Conservation (phyloP, 2,329 filamentous ascomycete genomes). For the Cordyceps tenuipes region DNA sequence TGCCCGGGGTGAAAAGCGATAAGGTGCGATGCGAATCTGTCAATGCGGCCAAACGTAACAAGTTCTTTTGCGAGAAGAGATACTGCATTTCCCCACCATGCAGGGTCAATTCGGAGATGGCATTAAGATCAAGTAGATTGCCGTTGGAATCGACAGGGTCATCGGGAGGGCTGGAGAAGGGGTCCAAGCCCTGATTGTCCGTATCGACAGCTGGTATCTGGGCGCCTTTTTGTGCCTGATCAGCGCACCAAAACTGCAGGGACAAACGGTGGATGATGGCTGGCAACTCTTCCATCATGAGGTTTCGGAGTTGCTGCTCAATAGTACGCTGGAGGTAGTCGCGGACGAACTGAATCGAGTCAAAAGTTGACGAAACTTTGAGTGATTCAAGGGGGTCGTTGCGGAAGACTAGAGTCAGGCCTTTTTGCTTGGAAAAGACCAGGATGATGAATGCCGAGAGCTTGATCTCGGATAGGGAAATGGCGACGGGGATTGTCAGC, state of each 20-base stretch:
- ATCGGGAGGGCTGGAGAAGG: conserved; percentile 70
- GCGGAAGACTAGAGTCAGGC: conserved; percentile 89
- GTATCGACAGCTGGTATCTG: conserved; percentile 39
- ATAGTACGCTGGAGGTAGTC: conserved; percentile 96
- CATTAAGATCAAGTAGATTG: conserved; percentile 64
- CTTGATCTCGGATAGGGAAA: conserved; percentile 91
- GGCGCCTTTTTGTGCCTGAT: conserved; percentile 51
- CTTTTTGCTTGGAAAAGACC: conserved; percentile 96
- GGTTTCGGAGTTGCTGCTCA: conserved; percentile 78
- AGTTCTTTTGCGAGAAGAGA: conserved; percentile 90
- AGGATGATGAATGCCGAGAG: conserved; percentile 95
- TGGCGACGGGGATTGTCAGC: conserved; percentile 93
- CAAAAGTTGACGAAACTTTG: conserved; percentile 97
- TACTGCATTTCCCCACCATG: conserved; percentile 80
- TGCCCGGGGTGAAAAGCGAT: conserved; percentile 85
- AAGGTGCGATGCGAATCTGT: conserved; percentile 85
- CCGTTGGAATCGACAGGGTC: conserved; percentile 77
- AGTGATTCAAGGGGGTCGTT: conserved; percentile 97
- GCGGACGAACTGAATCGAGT: conserved; percentile 96
- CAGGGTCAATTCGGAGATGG: conserved; percentile 68
- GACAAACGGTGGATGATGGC: conserved; percentile 94
- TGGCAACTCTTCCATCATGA: conserved; percentile 97
- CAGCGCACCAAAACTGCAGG: conserved; percentile 79
- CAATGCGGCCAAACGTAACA: conserved; percentile 72
- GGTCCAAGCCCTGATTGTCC: conserved; percentile 61